phyloP scores from a whole-genome alignment of 345 rosid genomes.

The Moringa oleifera region DNA sequence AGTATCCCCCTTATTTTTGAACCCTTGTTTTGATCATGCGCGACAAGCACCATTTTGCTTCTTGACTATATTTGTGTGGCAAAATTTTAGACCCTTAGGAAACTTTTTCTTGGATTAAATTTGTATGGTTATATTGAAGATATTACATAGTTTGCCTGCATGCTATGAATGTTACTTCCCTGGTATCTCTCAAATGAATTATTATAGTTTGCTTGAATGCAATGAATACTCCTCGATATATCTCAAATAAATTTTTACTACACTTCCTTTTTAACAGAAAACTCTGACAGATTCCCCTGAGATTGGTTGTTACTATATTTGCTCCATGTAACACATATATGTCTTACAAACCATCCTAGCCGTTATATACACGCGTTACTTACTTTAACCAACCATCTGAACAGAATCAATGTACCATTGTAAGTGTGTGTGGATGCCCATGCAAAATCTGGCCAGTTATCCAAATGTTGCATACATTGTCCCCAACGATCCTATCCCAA shows the following conservation, averaged over 20 bases:
- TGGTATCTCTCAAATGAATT: too few relatives aligned
- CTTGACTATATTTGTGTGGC: background rate
- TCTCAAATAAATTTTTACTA: too few relatives aligned
- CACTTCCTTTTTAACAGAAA: too few relatives aligned
- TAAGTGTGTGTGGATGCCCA: background rate
- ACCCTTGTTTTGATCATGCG: background rate
- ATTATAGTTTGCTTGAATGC: too few relatives aligned
- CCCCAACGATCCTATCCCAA: too few relatives aligned
- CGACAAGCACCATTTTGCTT: background rate
- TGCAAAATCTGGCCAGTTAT: background rate
- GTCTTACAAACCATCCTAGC: too few relatives aligned
- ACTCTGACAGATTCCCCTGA: too few relatives aligned
- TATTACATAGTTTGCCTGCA: background rate
- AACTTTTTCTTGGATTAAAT: background rate
- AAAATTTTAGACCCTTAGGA: background rate
- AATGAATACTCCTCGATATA: too few relatives aligned
- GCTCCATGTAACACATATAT: too few relatives aligned
- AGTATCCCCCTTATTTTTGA: background rate
- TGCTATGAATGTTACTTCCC: too few relatives aligned
- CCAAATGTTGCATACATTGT: background rate
- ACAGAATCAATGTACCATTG: background rate
- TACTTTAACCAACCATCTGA: background rate
- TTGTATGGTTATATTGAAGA: background rate
- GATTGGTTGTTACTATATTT: too few relatives aligned
- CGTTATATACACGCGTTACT: too few relatives aligned